Evolutionary conservation across 345 rosid genomes (phyloP), one percentile per base, ranked within the genome.

Genomic region (Euclidium syriacum): DNA sequence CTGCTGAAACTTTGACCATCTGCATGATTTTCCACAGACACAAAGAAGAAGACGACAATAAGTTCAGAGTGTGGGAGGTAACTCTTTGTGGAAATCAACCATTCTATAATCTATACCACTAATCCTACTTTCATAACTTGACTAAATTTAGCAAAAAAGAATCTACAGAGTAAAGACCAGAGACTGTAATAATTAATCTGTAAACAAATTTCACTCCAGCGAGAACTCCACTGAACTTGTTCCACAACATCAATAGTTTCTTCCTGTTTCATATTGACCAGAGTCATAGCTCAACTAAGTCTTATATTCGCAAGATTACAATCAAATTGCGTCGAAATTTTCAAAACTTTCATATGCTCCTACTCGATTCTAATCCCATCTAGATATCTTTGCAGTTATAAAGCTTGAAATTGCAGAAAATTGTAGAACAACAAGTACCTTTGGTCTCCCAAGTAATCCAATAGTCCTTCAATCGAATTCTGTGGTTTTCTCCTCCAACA

Each of bases 71-170:
- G n/a, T n/a, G n/a, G n/a, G n/a, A n/a, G n/a, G n/a, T n/a, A n/a
- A n/a, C n/a, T n/a, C n/a, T n/a, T n/a, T n/a, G n/a, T n/a, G n/a
- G n/a, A n/a, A n/a, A n/a, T n/a, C n/a, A n/a, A n/a, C n/a, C n/a
- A n/a, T n/a, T n/a, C n/a, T n/a, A 68, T 85, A 83, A 58, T 85
- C 97, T 54, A 87, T 65, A 62, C 71, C 90, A 57, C 58, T 78
- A 17, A 88, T 87, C 68, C 85, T 79, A 66, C 86, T 94, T 50
- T 94, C 85, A 73, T 79, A 90, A 49, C 90, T 90, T 18, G 91
- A 84, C 97, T 90, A 81, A 66, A 66, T 27, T n/a, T n/a, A n/a
- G 3, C n/a, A n/a, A 39, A 12, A 16, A 15, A 12, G 6, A 1
- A 29, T 29, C 33, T 29, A 29, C 59, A 29, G 10, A 41, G 14